Evolutionary conservation across 805 yeast species (phyloP).

Genomic region (Saccharomycopsis guyanensis): DNA sequence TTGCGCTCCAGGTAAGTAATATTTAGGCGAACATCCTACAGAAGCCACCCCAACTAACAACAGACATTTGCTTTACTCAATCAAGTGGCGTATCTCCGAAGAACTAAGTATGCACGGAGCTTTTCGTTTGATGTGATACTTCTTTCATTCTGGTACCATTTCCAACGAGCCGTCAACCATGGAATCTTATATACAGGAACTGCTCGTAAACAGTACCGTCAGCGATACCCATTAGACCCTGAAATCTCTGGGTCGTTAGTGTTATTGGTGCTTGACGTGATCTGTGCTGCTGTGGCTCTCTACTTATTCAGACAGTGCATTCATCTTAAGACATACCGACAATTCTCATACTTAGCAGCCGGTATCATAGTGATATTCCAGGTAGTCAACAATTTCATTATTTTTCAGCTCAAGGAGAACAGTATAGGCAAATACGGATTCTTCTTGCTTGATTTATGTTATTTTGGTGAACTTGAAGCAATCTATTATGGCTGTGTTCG

Average conservation of each 20-base stretch:
- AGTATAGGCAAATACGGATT: conserved; percentile 2
- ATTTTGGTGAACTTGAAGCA: conserved; percentile 1
- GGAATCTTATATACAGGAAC: background rate
- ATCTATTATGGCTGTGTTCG: background rate
- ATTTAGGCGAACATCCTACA: background rate
- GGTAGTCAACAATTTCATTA: background rate
- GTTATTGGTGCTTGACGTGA: background rate
- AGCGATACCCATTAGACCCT: background rate
- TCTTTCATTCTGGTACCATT: background rate
- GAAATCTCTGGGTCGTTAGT: background rate
- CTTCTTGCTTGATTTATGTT: conserved; percentile 7
- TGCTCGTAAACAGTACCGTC: background rate
- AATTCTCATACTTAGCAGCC: background rate
- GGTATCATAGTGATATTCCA: background rate
- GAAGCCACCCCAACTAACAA: background rate
- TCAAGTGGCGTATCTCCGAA: background rate
- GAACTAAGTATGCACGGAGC: background rate
- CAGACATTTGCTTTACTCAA: background rate
- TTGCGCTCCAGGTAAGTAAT: background rate
- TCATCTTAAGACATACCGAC: background rate
- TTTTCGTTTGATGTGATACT: background rate
- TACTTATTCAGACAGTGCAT: background rate
- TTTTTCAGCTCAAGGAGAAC: background rate
- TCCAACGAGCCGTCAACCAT: background rate
- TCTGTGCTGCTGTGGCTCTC: background rate